Evolutionary conservation across 2,329 filamentous ascomycete species (phyloP).

Genomic region (Hypoxylon sp.): DNA sequence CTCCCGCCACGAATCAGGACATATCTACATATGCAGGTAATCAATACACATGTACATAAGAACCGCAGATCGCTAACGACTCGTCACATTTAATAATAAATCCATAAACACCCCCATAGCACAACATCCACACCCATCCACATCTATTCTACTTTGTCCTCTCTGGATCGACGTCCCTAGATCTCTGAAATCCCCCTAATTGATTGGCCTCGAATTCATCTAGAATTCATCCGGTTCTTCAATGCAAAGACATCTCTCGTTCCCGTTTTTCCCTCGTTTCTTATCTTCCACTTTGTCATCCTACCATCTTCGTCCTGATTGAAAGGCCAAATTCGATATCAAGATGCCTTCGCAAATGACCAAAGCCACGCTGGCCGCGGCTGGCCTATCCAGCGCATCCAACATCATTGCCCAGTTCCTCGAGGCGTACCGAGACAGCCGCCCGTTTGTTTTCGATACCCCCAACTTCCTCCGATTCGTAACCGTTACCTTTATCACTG

Average conservation of each 20-base stretch:
- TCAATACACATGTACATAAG: constrained; percentile 8
- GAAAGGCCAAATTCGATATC: constrained; percentile 17
- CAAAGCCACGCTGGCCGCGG: constrained; percentile 68
- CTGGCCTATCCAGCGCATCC: constrained; percentile 65
- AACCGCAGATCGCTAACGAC: constrained; percentile 35
- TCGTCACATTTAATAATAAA: constrained; percentile 40
- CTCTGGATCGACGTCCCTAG: constrained; percentile 25
- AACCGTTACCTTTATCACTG: constrained; percentile 65
- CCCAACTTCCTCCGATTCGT: constrained; percentile 68
- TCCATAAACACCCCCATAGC: constrained; percentile 26
- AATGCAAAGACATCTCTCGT: constrained; percentile 34
- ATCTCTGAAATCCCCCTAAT: constrained; percentile 19
- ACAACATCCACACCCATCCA: constrained; percentile 24
- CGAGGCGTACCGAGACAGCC: constrained; percentile 62
- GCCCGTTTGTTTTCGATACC: constrained; percentile 62
- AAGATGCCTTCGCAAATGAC: constrained; percentile 66
- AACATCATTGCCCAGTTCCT: constrained; percentile 70
- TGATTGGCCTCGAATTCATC: constrained; percentile 11
- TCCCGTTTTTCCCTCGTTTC: constrained; percentile 24
- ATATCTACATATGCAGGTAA: constrained; percentile 24
- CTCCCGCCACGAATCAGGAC: constrained; percentile 1
- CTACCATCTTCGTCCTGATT: constrained; percentile 42
- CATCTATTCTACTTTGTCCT: constrained; percentile 8
- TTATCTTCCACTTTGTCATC: constrained; percentile 15
- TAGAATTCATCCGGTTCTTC: constrained; percentile 41